phyloP scores from a whole-genome alignment of 768 basidiomycete species.

The Rhodotorula babjevae region DNA sequence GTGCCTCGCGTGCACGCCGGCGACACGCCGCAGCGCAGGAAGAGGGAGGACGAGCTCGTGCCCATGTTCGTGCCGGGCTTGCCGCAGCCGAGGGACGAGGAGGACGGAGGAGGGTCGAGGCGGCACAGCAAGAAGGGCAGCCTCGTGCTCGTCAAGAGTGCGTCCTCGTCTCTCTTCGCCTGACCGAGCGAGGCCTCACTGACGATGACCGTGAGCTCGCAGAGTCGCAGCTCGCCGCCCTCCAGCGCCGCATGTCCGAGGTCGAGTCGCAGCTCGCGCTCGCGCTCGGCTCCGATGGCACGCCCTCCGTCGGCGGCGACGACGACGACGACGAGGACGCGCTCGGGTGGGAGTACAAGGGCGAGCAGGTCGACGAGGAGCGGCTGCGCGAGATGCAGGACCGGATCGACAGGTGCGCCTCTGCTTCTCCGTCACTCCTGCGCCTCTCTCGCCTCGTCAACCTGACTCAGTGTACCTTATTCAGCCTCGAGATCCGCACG shows the following conservation, averaged over 20 bases:
- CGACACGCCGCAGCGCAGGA: neutral
- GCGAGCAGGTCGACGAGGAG: neutral
- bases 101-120: neutral
- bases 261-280: conserved; percentile 24
- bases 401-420: neutral
- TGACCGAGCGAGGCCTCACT: no score
- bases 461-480: no score
- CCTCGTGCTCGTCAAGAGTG: conserved; percentile 34
- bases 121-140: conserved; percentile 15
- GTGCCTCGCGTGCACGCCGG: conserved; percentile 1
- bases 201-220: neutral
- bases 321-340: neutral
- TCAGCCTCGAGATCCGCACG: neutral
- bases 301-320: neutral
- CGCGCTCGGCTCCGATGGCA: neutral
- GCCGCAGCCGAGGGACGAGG: neutral
- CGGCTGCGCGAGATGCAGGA: neutral
- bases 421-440: no score
- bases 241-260: conserved; percentile 27
- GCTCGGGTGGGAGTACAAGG: neutral
- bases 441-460: no score
- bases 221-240: conserved; percentile 30
- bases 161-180: neutral
- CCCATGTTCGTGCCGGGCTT: conserved; percentile 16
- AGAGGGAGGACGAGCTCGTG: conserved; percentile 9